These are phyloP conservation scores for Candida mesenterica DNA, from an alignment of 1,139 yeast genomes.

Conservation along the genomic window DNA sequence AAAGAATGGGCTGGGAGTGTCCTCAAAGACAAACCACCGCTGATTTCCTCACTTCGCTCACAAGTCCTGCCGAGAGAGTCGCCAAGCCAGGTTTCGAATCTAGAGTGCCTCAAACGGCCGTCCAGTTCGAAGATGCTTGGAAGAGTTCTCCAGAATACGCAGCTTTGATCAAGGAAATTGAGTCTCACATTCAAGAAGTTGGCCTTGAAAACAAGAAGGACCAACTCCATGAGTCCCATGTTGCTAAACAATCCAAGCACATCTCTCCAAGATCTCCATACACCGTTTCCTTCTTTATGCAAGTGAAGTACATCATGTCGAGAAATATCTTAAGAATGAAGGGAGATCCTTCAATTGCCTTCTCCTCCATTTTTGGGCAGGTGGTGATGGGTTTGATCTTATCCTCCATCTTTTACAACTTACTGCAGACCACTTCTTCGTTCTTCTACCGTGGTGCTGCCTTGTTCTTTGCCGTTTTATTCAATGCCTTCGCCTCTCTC, in stretches of 20 bases:
- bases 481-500: slow-evolving; percentile 73
- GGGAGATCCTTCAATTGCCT: slow-evolving; percentile 66
- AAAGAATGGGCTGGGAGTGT: slow-evolving; percentile 34
- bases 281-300: slow-evolving; percentile 65
- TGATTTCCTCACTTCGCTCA: slow-evolving; percentile 56
- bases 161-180: slow-evolving; percentile 31
- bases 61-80: slow-evolving; percentile 51
- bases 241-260: slow-evolving; percentile 56
- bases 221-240: slow-evolving; percentile 49
- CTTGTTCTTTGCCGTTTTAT: slow-evolving; percentile 73
- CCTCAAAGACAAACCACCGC: slow-evolving; percentile 60
- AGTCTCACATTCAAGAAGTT: slow-evolving; percentile 24
- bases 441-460: slow-evolving; percentile 71
- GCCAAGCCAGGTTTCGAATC: slow-evolving; percentile 52
- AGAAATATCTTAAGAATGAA: slow-evolving; percentile 63
- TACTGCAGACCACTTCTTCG: slow-evolving; percentile 39
- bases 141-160: slow-evolving; percentile 52
- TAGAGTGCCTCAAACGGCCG: slow-evolving; percentile 65
- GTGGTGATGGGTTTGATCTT: slow-evolving; percentile 70
- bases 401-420: slow-evolving; percentile 73
- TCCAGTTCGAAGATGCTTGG: slow-evolving; percentile 70
- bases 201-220: slow-evolving; percentile 19
- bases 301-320: slow-evolving; percentile 54
- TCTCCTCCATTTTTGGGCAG: slow-evolving; percentile 61
- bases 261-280: slow-evolving; percentile 57